Evolutionary conservation across 192 early-diverging fungal genomes (phyloP), one percentile per base, ranked within the genome.

Genomic region (Chytriomyces sp.): DNA sequence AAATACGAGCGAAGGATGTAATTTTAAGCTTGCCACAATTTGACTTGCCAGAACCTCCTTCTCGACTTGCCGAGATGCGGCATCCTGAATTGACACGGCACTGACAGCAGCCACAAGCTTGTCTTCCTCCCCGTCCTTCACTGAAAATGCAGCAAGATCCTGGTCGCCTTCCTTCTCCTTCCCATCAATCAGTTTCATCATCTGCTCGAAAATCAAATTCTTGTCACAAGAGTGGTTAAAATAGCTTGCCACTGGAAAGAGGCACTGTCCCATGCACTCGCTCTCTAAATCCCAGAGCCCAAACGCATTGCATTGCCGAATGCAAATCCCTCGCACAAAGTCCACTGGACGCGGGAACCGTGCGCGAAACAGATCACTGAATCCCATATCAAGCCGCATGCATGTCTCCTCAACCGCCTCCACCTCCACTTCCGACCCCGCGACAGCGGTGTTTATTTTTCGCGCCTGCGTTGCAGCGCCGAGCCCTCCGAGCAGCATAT

Each of bases 221-320:
- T 77, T 77, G 14, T 52, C 74, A 54, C 77, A 78, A 0, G 73
- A 63, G 49, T 78, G 77, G 60, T 78, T 78, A 60, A 78, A 78
- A 54, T 56, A 78, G 25, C 61, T 66, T 3, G 72, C 73, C 4
- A 62, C 57, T 26, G 77, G 77, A 52, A 65, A 78, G 32, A 78
- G 31, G 10, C 52, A 67, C n/a, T 78, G 75, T 32, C 77, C 77
- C 22, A 78, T 17, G 22, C 59, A 53, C 56, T 75, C 77, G 30
- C n/a, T 17, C 30, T 69, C 72, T 5, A 7, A 28, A 33, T 78
- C 77, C 73, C 72, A 78, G 19, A 78, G 55, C 4, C 77, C 77
- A 38, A 78, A 78, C 14, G 33, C 73, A 53, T 78, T 78, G 52
- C 41, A 63, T 52, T 70, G 60, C 1, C 74, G 39, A 41, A 78